Percentiles rank a stretch among this genome's conserved stretches.
Conservation (phyloP, 345 rosid species). For the Sisymbrium altissimum region DNA sequence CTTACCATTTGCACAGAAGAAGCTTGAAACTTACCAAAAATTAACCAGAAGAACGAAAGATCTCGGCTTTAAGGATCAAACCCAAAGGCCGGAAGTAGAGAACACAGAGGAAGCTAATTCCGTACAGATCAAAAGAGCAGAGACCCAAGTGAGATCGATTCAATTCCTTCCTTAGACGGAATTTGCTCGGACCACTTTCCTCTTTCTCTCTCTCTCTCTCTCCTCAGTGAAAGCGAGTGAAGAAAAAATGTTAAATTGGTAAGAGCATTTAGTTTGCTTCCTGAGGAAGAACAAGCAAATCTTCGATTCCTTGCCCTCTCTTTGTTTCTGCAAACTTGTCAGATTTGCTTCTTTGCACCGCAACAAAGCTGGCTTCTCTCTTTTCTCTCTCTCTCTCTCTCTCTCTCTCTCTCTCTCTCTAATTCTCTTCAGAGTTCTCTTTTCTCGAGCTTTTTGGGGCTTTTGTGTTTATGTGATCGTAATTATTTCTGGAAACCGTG, state of each 20-base stretch:
- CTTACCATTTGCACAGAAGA: constrained; percentile 10
- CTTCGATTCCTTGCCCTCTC: constrained; percentile 34
- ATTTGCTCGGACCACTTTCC: neutral
- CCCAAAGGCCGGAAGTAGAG: constrained; percentile 16
- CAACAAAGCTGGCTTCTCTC: constrained; percentile 29
- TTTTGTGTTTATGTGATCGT: constrained; percentile 33
- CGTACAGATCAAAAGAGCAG: constrained; percentile 30
- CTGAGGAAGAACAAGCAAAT: constrained; percentile 11
- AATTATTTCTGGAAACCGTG: constrained; percentile 31
- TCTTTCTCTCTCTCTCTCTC: neutral
- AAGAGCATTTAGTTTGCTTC: constrained; percentile 28
- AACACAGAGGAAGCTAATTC: constrained; percentile 1
- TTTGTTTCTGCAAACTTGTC: constrained; percentile 22
- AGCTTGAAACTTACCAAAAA: constrained; percentile 27
- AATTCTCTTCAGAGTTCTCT: constrained; percentile 11
- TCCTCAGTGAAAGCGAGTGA: constrained; percentile 8
- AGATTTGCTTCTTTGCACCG: constrained; percentile 36
- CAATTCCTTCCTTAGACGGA: neutral
- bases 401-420: neutral
- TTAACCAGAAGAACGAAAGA: constrained; percentile 20
- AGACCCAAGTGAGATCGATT: constrained; percentile 29
- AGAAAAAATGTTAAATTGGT: constrained; percentile 7
- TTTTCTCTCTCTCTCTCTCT: neutral
- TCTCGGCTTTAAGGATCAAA: constrained; percentile 25
- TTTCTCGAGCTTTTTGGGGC: constrained; percentile 16